Evolutionary conservation across 208 protist species (phyloP).

Genomic region (Wallacemonas rigidus): DNA sequence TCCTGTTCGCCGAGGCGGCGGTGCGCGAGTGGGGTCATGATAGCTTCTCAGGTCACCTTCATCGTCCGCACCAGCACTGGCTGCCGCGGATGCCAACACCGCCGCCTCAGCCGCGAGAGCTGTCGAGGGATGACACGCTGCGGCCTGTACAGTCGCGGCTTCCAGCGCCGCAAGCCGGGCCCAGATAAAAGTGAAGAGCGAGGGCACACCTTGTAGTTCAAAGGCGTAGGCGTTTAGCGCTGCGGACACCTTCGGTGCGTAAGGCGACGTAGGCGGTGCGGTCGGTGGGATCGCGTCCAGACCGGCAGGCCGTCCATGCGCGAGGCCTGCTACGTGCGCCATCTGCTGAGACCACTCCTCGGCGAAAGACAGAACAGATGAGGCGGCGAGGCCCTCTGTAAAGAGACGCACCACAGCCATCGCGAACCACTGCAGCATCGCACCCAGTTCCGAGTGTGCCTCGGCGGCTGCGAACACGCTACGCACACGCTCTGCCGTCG

Average conservation of each 20-base stretch:
- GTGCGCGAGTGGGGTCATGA: neutral
- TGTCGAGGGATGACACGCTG: neutral
- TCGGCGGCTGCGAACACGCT: constrained; percentile 65
- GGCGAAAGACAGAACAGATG: constrained; percentile 45
- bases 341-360: constrained; percentile 55
- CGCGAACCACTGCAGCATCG: constrained; percentile 66
- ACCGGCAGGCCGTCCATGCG: neutral
- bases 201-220: constrained; percentile 76
- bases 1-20: no score
- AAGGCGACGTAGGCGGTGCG: neutral
- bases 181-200: constrained; percentile 65
- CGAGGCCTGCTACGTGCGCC: constrained; percentile 1
- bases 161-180: constrained; percentile 47
- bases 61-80: neutral
- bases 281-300: neutral
- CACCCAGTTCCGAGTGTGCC: constrained; percentile 59
- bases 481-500: constrained; percentile 36
- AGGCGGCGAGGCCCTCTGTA: constrained; percentile 43
- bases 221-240: constrained; percentile 43
- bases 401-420: constrained; percentile 47
- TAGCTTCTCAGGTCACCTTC: neutral
- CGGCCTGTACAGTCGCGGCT: neutral
- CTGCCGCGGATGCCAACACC: neutral
- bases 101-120: neutral
- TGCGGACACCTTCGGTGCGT: constrained; percentile 15